Base-by-base conservation (phyloP, 768 basidiomycete genomes). In the Naganishia onofrii region DNA sequence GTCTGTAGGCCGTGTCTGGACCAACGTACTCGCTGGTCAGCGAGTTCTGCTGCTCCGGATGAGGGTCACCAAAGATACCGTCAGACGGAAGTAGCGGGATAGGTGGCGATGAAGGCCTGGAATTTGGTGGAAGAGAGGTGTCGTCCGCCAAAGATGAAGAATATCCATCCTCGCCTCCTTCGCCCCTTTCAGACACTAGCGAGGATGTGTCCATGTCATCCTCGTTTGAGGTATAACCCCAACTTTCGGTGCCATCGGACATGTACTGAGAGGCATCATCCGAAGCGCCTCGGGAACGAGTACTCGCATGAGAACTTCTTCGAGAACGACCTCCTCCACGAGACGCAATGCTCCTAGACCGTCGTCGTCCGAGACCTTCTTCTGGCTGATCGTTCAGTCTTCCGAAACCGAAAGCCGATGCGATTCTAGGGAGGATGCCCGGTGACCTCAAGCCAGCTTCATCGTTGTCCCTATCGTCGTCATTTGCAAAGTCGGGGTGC, bases 1-100 rank as follows among this genome's bases (percentile, higher is more conserved):
- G 96, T 68, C 91, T 84, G 19, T 53, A 63, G 15, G 57, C 19
- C 21, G 57, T 51, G 26, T 69, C 68, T 8, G 56, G 56, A 21
- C 56, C 56, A 19, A 57, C 68, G 23, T 31, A 69, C 2, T 63
- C 60, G 15, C 73, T 68, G 48, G 76, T 72, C 1, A 67, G 69
- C 26, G 52, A 31, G 38, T 76, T 76, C 21, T 72, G 68, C 7
- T 69, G 69, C 21, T 69, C 58, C 19, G 73, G 48, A 26, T 57
- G 54, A 13, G 75, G 74, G 28, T 78, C 80, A 12, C 78, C 79
- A 72, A 79, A 80, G 67, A 79, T 79, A 13, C 72, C 78, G 58
- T 78, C 78, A 21, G 75, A 72, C 4, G 79, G 80, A 12, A 80
- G 67, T 2, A 81, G 68, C 1, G 80, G 80, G 36, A 80, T 74